Evolutionary conservation across 139 green algal genomes (phyloP).

Genomic region (Eudorina sp.): DNA sequence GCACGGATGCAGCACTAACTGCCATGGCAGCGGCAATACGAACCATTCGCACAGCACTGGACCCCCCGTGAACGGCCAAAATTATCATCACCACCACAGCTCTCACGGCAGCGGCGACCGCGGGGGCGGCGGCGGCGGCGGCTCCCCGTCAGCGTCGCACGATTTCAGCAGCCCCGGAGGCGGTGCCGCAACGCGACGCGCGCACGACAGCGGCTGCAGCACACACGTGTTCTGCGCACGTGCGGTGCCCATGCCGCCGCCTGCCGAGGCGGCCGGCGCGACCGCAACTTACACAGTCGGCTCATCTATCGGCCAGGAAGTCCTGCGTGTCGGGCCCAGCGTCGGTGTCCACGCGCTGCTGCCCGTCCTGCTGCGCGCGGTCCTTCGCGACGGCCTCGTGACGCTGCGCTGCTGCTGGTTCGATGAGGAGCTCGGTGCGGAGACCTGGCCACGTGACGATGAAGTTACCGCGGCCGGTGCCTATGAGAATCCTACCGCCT

Average conservation of each 20-base stretch:
- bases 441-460: neutral
- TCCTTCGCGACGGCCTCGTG: constrained; percentile 28
- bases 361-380: constrained; percentile 18
- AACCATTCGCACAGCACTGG: neutral
- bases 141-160: neutral
- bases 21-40: neutral
- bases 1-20: neutral
- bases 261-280: neutral
- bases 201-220: neutral
- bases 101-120: neutral
- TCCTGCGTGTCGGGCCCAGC: constrained; percentile 26
- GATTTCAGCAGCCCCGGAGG: neutral
- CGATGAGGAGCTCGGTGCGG: constrained; percentile 13
- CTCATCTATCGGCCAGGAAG: constrained; percentile 15
- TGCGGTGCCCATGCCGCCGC: constrained; percentile 32
- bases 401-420: constrained; percentile 25
- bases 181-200: neutral
- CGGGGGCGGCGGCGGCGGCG: neutral
- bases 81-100: neutral
- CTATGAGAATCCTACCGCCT: neutral
- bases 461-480: neutral
- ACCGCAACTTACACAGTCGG: neutral
- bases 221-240: constrained; percentile 2
- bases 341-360: constrained; percentile 17
- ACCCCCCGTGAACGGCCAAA: neutral